Percentiles rank a stretch among this genome's conserved stretches.
phyloP scores from a whole-genome alignment of 2,329 filamentous ascomycete species.

The Mycogone perniciosa region DNA sequence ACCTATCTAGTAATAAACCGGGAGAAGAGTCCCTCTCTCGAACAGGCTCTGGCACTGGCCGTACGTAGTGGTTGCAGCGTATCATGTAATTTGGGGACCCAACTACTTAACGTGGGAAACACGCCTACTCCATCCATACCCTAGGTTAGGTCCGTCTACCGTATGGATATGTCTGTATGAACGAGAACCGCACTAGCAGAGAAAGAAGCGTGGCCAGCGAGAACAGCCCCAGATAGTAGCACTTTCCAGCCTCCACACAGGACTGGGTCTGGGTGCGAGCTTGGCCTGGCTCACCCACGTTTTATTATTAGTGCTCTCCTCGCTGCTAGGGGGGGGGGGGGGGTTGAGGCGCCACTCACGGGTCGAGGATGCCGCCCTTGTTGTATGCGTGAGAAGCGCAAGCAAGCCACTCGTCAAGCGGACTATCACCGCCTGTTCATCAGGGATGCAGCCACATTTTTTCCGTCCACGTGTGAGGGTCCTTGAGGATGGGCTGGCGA shows the following conservation, averaged over 20 bases:
- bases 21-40: constrained; percentile 1
- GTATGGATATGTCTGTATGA: constrained; percentile 10
- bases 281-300: constrained; percentile 11
- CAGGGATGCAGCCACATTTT: constrained; percentile 11
- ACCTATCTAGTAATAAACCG: constrained; percentile 10
- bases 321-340: constrained; percentile 2
- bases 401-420: constrained; percentile 11
- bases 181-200: constrained; percentile 11
- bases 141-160: constrained; percentile 7
- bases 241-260: constrained; percentile 11
- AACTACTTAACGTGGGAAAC: constrained; percentile 2
- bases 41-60: neutral
- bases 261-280: neutral
- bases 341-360: constrained; percentile 12
- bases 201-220: constrained; percentile 4
- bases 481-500: neutral
- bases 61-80: constrained; percentile 7
- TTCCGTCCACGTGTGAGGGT: constrained; percentile 6
- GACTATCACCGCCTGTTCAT: constrained; percentile 7
- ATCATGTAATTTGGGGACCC: constrained; percentile 4
- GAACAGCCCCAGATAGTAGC: constrained; percentile 10
- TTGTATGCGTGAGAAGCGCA: neutral
- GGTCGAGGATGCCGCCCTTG: constrained; percentile 12
- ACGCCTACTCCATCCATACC: constrained; percentile 6
- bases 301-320: constrained; percentile 8